Evolutionary conservation across 2,329 filamentous ascomycete genomes (phyloP), one percentile per base, ranked within the genome.

Genomic region (Aureobasidium melanogenum): DNA sequence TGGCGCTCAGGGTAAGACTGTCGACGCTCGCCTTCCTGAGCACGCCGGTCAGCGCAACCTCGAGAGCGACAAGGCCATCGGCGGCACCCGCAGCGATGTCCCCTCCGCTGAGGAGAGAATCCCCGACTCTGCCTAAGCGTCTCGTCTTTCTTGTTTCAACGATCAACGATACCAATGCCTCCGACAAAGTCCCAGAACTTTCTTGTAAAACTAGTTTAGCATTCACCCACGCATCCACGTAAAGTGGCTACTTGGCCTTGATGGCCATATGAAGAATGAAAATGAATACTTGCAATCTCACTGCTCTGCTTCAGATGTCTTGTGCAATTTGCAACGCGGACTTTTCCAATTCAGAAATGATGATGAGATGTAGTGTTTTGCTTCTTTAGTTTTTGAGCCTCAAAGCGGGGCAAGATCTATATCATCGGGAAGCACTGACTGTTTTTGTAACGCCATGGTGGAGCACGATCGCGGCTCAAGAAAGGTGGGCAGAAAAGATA

Each of bases 21-120:
- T 72, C 19, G 69, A 75, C 63, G 63, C 69, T 39, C 67, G 68
- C 28, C 69, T 73, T 28, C 74, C 74, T 1, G 65, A 50, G n/a
- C 69, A 71, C 62, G 71, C 71, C 2, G 62, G 64, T 39, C 75
- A 75, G 69, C 70, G 75, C 57, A 75, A 72, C 22, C 59, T 75
- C 63, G 70, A 70, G 43, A 51, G 48, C 50, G 69, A 71, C 51
- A 70, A 75, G 57, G 70, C 72, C 36, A 71, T 70, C 5, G 46
- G 41, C 6, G 68, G 69, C 6, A 72, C 73, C 22, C 67, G 74
- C 51, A 70, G 73, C 12, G 71, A 69, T 22, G 61, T 66, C 0
- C 63, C 67, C 5, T 22, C 66, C 7, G 75, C 74, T 15, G 61
- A 76, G 68, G 73, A 76, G 50, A 68, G 68, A 60, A 60, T 69